A percentile compares a stretch with the other conserved stretches of the same genome.
phyloP scores from a whole-genome alignment of 345 rosid genomes.

The Gossypium thurberi region DNA sequence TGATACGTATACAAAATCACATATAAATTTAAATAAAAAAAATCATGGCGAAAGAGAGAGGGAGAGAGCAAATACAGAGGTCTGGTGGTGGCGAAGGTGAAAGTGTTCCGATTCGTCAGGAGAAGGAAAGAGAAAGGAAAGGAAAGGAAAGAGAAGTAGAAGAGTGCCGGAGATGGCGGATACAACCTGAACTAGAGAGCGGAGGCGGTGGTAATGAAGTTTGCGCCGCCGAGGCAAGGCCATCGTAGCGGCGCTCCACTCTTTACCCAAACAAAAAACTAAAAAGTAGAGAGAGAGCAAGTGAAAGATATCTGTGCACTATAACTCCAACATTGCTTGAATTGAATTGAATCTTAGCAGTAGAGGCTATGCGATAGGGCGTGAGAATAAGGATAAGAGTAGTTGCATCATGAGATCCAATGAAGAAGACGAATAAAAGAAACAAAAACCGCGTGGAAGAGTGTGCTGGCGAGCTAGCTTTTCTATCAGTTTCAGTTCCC shows the following conservation, averaged over 20 bases:
- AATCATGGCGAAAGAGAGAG: neutral
- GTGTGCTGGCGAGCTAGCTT: too few relatives aligned
- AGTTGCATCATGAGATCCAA: neutral
- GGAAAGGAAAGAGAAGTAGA: slow-evolving; percentile 54
- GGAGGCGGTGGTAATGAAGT: slow-evolving; percentile 39
- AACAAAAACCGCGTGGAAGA: too few relatives aligned
- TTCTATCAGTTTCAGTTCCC: too few relatives aligned
- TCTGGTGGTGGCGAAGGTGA: slow-evolving; percentile 23
- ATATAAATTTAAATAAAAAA: neutral
- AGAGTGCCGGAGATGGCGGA: slow-evolving; percentile 50
- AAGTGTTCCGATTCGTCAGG: slow-evolving; percentile 45
- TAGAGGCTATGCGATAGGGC: neutral
- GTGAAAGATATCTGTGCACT: neutral
- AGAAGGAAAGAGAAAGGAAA: slow-evolving; percentile 62
- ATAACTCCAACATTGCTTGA: slow-evolving; percentile 13
- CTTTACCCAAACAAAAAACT: neutral
- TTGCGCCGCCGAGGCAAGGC: slow-evolving; percentile 72
- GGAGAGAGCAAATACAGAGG: slow-evolving; percentile 28
- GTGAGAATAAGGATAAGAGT: neutral
- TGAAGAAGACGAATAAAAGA: neutral
- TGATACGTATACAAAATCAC: neutral
- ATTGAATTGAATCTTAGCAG: neutral
- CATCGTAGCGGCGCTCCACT: slow-evolving; percentile 32
- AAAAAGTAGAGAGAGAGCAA: neutral
- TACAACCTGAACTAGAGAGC: slow-evolving; percentile 38